Evolutionary conservation across 148 eudicot species (phyloP).

Genomic region (Amaranthus cruentus): DNA sequence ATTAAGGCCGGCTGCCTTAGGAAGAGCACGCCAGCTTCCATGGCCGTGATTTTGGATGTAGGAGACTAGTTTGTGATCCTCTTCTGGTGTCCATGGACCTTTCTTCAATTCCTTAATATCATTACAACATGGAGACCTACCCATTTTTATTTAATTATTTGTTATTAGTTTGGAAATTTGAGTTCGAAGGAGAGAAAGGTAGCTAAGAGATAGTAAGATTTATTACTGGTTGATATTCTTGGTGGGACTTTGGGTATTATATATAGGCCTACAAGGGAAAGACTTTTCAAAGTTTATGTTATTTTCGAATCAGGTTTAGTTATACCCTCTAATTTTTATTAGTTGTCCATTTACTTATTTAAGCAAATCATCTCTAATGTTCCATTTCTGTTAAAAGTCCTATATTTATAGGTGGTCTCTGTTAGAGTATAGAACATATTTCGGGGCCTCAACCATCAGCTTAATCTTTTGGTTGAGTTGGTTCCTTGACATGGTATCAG

Average conservation of each 20-base stretch:
- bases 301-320: slow-evolving; percentile 25
- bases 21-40: slow-evolving; percentile 63
- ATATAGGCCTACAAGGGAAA: slow-evolving; percentile 18
- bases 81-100: slow-evolving; percentile 72
- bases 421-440: too few relatives aligned
- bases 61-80: slow-evolving; percentile 45
- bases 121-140: slow-evolving; percentile 44
- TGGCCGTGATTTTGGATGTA: slow-evolving; percentile 48
- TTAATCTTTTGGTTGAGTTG: too few relatives aligned
- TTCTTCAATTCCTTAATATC: slow-evolving; percentile 39
- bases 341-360: too few relatives aligned
- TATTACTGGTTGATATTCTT: slow-evolving; percentile 27
- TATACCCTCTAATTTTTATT: neutral
- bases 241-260: slow-evolving; percentile 28
- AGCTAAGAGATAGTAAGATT: neutral
- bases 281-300: slow-evolving; percentile 21
- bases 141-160: slow-evolving; percentile 27
- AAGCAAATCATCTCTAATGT: too few relatives aligned
- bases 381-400: too few relatives aligned
- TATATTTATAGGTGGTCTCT: too few relatives aligned
- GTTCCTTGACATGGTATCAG: too few relatives aligned
- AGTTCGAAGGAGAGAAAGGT: neutral
- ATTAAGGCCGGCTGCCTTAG: slow-evolving; percentile 51
- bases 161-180: neutral
- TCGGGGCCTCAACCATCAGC: too few relatives aligned